phyloP scores from a whole-genome alignment of 805 yeast genomes.

The Wickerhamomyces mucosus region DNA sequence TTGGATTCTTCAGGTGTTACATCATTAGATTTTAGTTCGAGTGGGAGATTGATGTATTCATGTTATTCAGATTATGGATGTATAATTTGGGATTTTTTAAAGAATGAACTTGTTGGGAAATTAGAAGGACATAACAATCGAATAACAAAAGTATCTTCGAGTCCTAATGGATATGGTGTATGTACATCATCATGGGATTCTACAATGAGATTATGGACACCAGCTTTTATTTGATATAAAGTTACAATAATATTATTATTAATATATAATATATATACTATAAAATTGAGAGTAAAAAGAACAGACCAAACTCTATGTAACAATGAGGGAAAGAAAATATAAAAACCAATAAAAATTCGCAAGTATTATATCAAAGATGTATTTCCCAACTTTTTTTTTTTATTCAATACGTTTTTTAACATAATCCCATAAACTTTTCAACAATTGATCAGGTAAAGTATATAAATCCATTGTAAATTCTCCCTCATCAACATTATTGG shows the following conservation, averaged over 20 bases:
- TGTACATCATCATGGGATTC: slow-evolving; percentile 79
- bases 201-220: slow-evolving; percentile 59
- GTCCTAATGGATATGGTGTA: slow-evolving; percentile 69
- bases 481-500: slow-evolving; percentile 93
- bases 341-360: too few relatives aligned
- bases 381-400: too few relatives aligned
- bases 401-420: slow-evolving; percentile 58
- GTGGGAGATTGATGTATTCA: slow-evolving; percentile 67
- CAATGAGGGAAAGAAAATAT: too few relatives aligned
- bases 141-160: slow-evolving; percentile 51
- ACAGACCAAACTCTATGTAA: too few relatives aligned
- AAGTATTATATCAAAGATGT: too few relatives aligned
- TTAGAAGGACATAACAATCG: slow-evolving; percentile 57
- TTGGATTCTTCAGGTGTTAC: slow-evolving; percentile 60
- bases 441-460: slow-evolving; percentile 83
- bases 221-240: slow-evolving; percentile 16
- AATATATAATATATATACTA: too few relatives aligned
- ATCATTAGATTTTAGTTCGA: slow-evolving; percentile 60
- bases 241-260: background rate
- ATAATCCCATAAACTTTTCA: slow-evolving; percentile 91
- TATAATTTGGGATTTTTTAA: slow-evolving; percentile 68
- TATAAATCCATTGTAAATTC: slow-evolving; percentile 94
- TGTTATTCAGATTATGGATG: slow-evolving; percentile 73
- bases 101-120: slow-evolving; percentile 53
- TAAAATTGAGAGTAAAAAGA: too few relatives aligned